Base-by-base conservation (phyloP, 2,329 filamentous ascomycete genomes). In the Teratosphaeria nubilosa region DNA sequence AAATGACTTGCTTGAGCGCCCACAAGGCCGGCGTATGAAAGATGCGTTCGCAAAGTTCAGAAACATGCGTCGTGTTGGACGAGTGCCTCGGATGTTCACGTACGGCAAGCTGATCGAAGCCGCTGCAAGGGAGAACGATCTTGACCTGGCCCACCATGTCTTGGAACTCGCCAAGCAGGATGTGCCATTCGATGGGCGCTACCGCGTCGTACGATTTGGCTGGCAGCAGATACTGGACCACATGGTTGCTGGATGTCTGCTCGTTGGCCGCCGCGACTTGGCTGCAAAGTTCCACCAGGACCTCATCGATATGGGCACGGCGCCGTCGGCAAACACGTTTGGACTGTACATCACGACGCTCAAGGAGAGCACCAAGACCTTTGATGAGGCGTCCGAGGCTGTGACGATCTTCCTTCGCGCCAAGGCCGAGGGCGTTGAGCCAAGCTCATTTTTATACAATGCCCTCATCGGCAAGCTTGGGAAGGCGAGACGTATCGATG, bases 311-410 rank as follows among this genome's bases (percentile, higher is more conserved):
- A 94, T 97, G 79, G 92, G 92, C 53, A 86, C 88, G 60, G 87
- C 91, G 10, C 94, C 94, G 16, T 95, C 92, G 2, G 94, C 94
- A 51, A 99, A 99, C 78, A 99, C 94, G 0, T 99, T 95, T 66
- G 94, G 94, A 60, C 83, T 99, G 20, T 99, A 97, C 80, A 99
- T 99, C 75, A 97, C 95, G n/a, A 97, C 92, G 1, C 80, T 99
- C 61, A 96, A 97, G 78, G 92, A 96, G 70, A 95, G 90, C 0
- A 90, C 90, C 64, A 96, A 95, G 82, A 97, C 91, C 0, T 97
- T 96, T 64, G 94, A 99, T 69, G 94, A 99, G 74, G 94, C 94
- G 11, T 91, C 91, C 9, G 94, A 97, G 73, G 94, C 94, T 58
- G 87, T 97, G 70, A 95, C 95, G 77, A 96, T 99, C 73, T 99